phyloP scores from a whole-genome alignment of 1,139 yeast species.

The Suhomyces terraborum region DNA sequence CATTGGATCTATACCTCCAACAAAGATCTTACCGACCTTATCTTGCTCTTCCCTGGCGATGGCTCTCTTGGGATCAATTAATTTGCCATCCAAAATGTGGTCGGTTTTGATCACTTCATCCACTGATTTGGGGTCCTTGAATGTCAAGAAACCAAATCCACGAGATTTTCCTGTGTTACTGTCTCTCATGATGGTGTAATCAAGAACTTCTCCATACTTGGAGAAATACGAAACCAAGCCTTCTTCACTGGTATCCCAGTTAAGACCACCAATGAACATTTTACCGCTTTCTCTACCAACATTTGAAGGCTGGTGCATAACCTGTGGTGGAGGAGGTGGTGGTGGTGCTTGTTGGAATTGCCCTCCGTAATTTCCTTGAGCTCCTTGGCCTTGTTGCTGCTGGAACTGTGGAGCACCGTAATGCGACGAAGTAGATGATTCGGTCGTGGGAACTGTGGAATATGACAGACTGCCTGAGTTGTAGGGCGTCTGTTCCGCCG shows the following conservation, averaged over 20 bases:
- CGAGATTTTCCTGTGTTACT: slow-evolving; percentile 87
- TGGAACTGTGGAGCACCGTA: slow-evolving; percentile 7
- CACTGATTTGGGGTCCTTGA: slow-evolving; percentile 78
- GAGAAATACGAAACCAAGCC: slow-evolving; percentile 77
- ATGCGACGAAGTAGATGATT: slow-evolving; percentile 1
- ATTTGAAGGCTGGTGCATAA: slow-evolving; percentile 35
- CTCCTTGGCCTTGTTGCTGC: slow-evolving; percentile 4
- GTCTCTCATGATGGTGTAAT: slow-evolving; percentile 94
- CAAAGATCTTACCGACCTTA: slow-evolving; percentile 94
- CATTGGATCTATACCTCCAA: slow-evolving; percentile 96
- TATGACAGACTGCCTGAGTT: background rate
- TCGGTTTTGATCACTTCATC: slow-evolving; percentile 86
- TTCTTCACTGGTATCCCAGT: slow-evolving; percentile 97
- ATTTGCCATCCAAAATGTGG: slow-evolving; percentile 92
- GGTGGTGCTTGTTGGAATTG: slow-evolving; percentile 8
- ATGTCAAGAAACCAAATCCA: slow-evolving; percentile 95
- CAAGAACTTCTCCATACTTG: slow-evolving; percentile 88
- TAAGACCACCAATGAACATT: slow-evolving; percentile 97
- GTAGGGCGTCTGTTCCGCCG: background rate
- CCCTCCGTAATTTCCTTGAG: slow-evolving; percentile 1
- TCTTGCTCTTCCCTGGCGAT: slow-evolving; percentile 98
- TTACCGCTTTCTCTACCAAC: slow-evolving; percentile 66
- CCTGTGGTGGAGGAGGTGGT: slow-evolving; percentile 7
- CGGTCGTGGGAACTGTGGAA: background rate
- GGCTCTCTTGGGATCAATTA: slow-evolving; percentile 97